Evolutionary conservation across 192 early-diverging fungal species (phyloP), one percentile per base, ranked within the genome.

Genomic region (Tieghemiomyces parasiticus): DNA sequence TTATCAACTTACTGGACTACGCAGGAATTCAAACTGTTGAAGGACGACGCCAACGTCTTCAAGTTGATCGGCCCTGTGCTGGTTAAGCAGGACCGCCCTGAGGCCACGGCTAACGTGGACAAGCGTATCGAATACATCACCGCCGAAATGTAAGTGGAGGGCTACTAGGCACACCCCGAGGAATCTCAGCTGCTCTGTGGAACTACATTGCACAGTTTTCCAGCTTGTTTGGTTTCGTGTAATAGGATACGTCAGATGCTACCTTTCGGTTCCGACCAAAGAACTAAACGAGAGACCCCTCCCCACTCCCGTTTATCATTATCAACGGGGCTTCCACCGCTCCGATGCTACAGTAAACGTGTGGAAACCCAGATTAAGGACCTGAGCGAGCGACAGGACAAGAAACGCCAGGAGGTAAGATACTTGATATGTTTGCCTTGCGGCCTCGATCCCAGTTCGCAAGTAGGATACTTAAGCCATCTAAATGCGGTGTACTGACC

Each of bases 1-100:
- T n/a, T n/a, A n/a, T n/a, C n/a, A n/a, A n/a, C n/a, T n/a, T n/a
- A n/a, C n/a, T n/a, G n/a, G n/a, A n/a, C n/a, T n/a, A n/a, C n/a
- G n/a, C 60, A 90, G 78, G 95, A 99, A 78, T 94, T 99, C 69
- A 78, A 84, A 61, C 59, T 78, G 24, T 68, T 99, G 59, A 81
- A 88, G 33, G 80, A 82, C 28, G 85, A 86, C 48, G 75, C 92
- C 31, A 86, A 81, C 51, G 84, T 99, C 24, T 99, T 90, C 79
- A 99, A 99, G 66, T 73, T 99, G 55, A 87, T 93, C 61, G 95
- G 95, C 0, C 95, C 95, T 26, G 93, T 95, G 14, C 74, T 99
- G 29, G 87, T 95, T 13, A 93, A 87, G 73, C 93, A 99, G 68
- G 93, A 95, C 3, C 79, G 76, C 60, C 49, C 70, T 6, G 95